phyloP scores from a whole-genome alignment of 257 asterid species.

The Henckelia pumila region DNA sequence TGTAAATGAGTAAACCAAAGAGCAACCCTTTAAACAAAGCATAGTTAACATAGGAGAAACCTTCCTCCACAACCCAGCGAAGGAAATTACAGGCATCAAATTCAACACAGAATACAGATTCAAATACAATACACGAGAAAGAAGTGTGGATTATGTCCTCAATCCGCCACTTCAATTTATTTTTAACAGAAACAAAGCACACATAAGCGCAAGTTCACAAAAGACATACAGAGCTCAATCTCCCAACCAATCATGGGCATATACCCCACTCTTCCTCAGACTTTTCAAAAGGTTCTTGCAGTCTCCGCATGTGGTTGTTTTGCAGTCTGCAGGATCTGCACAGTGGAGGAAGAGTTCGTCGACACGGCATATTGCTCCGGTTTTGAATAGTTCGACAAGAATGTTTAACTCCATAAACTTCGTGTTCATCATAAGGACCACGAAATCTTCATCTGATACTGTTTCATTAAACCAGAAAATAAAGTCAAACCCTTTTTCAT shows the following conservation, averaged over 20 bases:
- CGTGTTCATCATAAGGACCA: conserved; percentile 71
- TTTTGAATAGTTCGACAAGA: conserved; percentile 54
- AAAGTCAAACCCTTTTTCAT: conserved; percentile 68
- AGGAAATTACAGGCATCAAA: conserved; percentile 24
- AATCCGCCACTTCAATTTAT: conserved; percentile 33
- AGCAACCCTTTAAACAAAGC: conserved; percentile 15
- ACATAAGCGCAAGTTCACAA: not conserved
- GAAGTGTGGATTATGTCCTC: conserved; percentile 10
- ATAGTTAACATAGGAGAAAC: not conserved
- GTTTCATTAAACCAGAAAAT: conserved; percentile 70
- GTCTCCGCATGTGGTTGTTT: conserved; percentile 33
- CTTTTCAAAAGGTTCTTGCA: conserved; percentile 48
- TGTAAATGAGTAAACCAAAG: not conserved
- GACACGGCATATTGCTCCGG: conserved; percentile 65
- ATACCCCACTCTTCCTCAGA: conserved; percentile 69
- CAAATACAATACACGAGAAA: conserved; percentile 12
- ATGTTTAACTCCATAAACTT: conserved; percentile 49
- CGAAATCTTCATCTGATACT: conserved; percentile 57
- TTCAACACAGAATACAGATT: conserved; percentile 20
- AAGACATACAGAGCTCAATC: conserved; percentile 33
- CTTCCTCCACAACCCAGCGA: conserved; percentile 25
- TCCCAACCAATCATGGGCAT: conserved; percentile 71
- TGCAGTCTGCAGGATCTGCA: conserved; percentile 39
- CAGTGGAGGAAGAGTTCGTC: conserved; percentile 76
- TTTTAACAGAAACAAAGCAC: conserved; percentile 15